Base-by-base conservation (phyloP, 2,329 filamentous ascomycete genomes). In the Alternaria solani region DNA sequence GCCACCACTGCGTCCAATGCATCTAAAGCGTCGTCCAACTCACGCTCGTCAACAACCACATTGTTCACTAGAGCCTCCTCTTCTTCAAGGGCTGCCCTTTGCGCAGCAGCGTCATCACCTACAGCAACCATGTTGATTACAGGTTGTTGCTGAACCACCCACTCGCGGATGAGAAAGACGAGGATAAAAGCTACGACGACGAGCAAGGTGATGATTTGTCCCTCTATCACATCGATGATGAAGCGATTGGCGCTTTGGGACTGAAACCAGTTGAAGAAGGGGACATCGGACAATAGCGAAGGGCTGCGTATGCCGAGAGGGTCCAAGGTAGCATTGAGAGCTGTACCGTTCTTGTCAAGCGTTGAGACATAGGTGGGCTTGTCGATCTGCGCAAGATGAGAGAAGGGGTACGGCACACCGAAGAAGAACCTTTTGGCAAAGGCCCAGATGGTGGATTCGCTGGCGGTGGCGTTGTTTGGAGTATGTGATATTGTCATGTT, bases 71-170 rank as follows among this genome's bases (percentile, higher is more conserved):
- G 63, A 12, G 61, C 67, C 3, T 71, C 69, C 14, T 76, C 67
- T 16, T 75, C 72, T 9, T 69, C 65, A 7, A 71, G 64, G 5
- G 67, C 66, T 71, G 67, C 71, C 49, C 59, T 57, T 18, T 69
- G 61, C 53, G 66, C 69, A 57, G 64, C 73, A 46, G 63, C 70
- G 58, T 77, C 70, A 18, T 76, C 73, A 39, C 72, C 73, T 48
- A 79, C 66, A 5, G 76, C 77, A 25, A 77, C 90, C 82, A 95
- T 89, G 71, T 96, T 96, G 68, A 95, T 90, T 65, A 94, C 90
- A 5, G 94, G 95, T 75, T 99, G 95, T 76, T 99, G 95, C 76
- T 99, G 95, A 9, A 99, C 93, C 51, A 99, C 95, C 86, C 97
- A 99, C 80, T 99, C 95, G 47, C 96, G 85, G 47, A 99, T 97